Evolutionary conservation across 495 filamentous ascomycete species (phyloP), one percentile per base, ranked within the genome.

Genomic region (Lasiosphaeria ovina): DNA sequence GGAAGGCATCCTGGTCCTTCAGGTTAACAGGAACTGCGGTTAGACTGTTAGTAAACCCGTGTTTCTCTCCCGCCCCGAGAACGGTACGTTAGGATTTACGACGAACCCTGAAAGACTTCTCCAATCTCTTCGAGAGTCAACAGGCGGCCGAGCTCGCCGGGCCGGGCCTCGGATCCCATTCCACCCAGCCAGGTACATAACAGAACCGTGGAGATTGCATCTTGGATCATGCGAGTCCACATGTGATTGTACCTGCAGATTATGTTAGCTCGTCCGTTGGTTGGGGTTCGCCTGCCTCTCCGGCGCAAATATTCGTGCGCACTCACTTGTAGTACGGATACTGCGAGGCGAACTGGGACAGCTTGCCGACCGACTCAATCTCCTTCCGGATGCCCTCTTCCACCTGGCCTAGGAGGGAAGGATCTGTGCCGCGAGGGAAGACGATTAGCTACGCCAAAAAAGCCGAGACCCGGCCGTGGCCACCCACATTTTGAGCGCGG

Each of bases 291-390:
- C 44, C 12, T 5, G 32, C 49, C 6, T 3, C 11, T 32, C 7
- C 40, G 40, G 40, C n/a, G 40, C 40, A 45, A 45, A 9, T 4
- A 11, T 47, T 47, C 4, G n/a, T 31, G 17, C 2, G 24, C 7
- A 53, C 69, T 48, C 67, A 88, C 78, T 96, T 97, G 85, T 97
- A 98, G 76, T 97, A 98, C 0, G 94, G 93, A 67, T 93, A 86
- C 65, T 88, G 77, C 44, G 92, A 91, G 6, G 92, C 89, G 53
- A 90, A 83, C 48, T 76, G 72, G 50, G 85, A 81, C 51, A 98
- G 83, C 56, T 83, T 81, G 24, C 67, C 61, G 32, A 92, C 76
- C 33, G 76, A 80, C 14, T 79, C 72, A 38, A 84, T 72, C 66
- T 88, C 80, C 32, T 83, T 73, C 57, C 75, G 69, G 73, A 92